Evolutionary conservation across 345 rosid species (phyloP).

Genomic region (Citrus australasica): DNA sequence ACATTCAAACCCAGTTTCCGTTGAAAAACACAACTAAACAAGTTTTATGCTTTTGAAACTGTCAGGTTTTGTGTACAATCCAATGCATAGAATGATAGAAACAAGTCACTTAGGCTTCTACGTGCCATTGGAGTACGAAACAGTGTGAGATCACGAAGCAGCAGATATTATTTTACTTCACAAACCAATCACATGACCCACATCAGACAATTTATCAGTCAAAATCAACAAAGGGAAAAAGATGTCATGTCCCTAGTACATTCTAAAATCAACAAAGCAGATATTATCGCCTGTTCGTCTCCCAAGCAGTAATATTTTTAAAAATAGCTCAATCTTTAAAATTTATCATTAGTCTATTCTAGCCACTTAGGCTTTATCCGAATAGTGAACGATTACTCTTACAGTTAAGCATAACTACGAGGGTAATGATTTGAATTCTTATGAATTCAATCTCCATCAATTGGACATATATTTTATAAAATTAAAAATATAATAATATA

Average conservation of each 20-base stretch:
- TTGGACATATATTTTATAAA: rapidly evolving
- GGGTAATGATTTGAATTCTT: rapidly evolving
- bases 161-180: neutral
- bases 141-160: neutral
- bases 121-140: neutral
- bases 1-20: neutral
- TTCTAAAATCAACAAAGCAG: too few species aligned
- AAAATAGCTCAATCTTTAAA: too few species aligned
- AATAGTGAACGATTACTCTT: rapidly evolving
- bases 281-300: too few species aligned
- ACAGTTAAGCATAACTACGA: rapidly evolving
- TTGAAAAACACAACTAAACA: neutral
- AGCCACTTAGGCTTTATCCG: too few species aligned
- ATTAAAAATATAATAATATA: too few species aligned
- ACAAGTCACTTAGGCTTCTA: neutral
- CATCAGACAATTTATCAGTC: neutral
- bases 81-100: neutral
- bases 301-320: too few species aligned
- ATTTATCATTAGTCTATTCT: too few species aligned
- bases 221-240: neutral
- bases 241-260: neutral
- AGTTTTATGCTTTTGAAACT: neutral
- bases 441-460: rapidly evolving
- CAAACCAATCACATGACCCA: neutral
- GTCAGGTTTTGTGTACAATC: neutral